A percentile compares a stretch with the other conserved stretches of the same genome.
These are phyloP conservation scores for Lachancea meyersii DNA, from an alignment of 805 yeast genomes.

Conservation along the genomic window DNA sequence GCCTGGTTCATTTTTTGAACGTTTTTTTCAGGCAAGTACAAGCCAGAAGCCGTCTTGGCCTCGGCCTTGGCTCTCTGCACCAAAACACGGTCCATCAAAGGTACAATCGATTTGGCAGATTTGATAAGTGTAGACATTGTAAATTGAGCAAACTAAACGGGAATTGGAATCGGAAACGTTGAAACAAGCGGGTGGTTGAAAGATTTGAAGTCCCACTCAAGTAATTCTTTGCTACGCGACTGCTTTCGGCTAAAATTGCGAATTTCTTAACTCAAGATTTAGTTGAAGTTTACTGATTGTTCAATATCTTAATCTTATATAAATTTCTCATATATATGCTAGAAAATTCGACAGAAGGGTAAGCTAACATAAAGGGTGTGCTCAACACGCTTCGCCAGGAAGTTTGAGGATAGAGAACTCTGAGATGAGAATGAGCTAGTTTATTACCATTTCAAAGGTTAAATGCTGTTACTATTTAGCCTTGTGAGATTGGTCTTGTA, in stretches of 20 bases:
- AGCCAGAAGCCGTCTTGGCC: conserved; percentile 86
- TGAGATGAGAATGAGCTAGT: too few species aligned
- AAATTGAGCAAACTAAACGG: neutral
- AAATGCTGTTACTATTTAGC: too few species aligned
- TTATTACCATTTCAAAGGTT: too few species aligned
- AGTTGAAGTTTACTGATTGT: too few species aligned
- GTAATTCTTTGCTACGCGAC: neutral
- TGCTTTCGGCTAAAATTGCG: neutral
- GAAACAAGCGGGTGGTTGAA: neutral
- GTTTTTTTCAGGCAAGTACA: conserved; percentile 92
- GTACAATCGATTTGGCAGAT: conserved; percentile 81
- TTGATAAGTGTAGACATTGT: conserved; percentile 56
- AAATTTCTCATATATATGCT: conserved; percentile 1
- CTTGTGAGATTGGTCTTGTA: too few species aligned
- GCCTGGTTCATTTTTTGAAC: conserved; percentile 91
- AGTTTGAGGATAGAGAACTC: too few species aligned
- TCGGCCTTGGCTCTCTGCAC: conserved; percentile 93
- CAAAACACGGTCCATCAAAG: conserved; percentile 91
- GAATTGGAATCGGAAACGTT: neutral
- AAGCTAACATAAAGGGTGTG: neutral
- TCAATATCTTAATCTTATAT: too few species aligned
- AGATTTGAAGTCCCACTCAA: too few species aligned
- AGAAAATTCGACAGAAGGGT: conserved; percentile 5
- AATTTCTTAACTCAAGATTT: too few species aligned
- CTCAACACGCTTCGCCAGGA: too few species aligned